phyloP scores from a whole-genome alignment of 768 basidiomycete species.

The Naematelia aurantialba region DNA sequence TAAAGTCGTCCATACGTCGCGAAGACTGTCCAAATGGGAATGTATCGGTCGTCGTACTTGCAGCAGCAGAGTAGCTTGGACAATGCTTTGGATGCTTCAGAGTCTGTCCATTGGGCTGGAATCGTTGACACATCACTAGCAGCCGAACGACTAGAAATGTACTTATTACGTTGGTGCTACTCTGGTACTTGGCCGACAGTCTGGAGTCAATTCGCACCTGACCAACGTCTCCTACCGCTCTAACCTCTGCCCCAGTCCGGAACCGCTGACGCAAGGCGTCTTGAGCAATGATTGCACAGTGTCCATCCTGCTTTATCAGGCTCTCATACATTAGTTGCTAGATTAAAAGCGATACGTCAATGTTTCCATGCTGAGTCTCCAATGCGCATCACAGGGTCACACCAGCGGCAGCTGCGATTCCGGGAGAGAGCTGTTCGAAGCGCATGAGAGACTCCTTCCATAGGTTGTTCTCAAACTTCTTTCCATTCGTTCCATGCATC shows the following conservation, averaged over 20 bases:
- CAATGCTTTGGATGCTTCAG: not conserved
- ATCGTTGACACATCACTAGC: not conserved
- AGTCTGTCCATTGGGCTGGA: not conserved
- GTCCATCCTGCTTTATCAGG: too few relatives aligned
- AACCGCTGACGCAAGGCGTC: too few relatives aligned
- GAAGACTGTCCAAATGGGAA: too few relatives aligned
- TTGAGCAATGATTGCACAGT: too few relatives aligned
- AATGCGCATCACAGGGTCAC: not conserved
- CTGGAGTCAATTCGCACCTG: too few relatives aligned
- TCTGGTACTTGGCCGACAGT: too few relatives aligned
- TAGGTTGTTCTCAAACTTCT: conserved; percentile 3
- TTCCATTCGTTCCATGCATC: conserved; percentile 1
- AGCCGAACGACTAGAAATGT: not conserved
- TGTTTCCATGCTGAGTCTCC: too few relatives aligned
- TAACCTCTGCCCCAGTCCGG: too few relatives aligned
- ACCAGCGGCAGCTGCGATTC: not conserved
- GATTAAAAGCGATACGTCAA: not conserved
- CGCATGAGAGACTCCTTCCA: conserved; percentile 1
- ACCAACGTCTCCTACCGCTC: too few relatives aligned
- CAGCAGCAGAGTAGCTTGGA: not conserved
- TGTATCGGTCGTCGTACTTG: not conserved
- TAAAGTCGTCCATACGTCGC: not conserved
- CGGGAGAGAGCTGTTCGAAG: conserved; percentile 3
- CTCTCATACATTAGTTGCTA: not conserved
- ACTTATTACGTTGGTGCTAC: not conserved